These are phyloP conservation scores for Wickerhamomyces sydowiorum DNA, from an alignment of 805 yeast genomes.

Conservation along the genomic window DNA sequence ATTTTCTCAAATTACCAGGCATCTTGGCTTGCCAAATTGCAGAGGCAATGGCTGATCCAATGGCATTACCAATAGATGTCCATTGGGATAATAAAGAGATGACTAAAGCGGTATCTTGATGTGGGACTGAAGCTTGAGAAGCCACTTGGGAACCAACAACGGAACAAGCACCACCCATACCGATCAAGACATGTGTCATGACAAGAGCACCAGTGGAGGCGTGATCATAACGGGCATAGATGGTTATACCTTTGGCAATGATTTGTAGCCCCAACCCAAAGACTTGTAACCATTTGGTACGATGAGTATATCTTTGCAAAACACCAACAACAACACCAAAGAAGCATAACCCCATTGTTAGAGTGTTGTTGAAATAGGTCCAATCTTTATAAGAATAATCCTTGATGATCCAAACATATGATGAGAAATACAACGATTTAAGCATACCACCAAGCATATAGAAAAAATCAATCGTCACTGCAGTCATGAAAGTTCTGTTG, in stretches of 20 bases:
- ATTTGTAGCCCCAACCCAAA: slow-evolving; percentile 29
- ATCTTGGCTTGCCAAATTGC: slow-evolving; percentile 32
- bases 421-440: slow-evolving; percentile 26
- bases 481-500: slow-evolving; percentile 32
- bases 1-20: slow-evolving; percentile 24
- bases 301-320: slow-evolving; percentile 27
- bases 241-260: slow-evolving; percentile 27
- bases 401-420: slow-evolving; percentile 27
- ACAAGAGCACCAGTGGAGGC: slow-evolving; percentile 21
- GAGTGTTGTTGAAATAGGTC: slow-evolving; percentile 33
- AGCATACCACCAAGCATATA: slow-evolving; percentile 26
- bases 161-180: slow-evolving; percentile 35
- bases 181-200: slow-evolving; percentile 28
- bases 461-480: slow-evolving; percentile 28
- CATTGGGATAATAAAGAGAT: slow-evolving; percentile 30
- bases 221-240: slow-evolving; percentile 21
- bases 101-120: slow-evolving; percentile 35
- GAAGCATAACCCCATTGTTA: slow-evolving; percentile 30
- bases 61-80: slow-evolving; percentile 31
- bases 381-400: slow-evolving; percentile 28
- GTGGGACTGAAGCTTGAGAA: slow-evolving; percentile 36
- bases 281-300: slow-evolving; percentile 31
- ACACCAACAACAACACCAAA: slow-evolving; percentile 33
- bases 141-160: slow-evolving; percentile 32
- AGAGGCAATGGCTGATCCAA: slow-evolving; percentile 34